These are phyloP conservation scores for Xylariaceae sp. DNA, from an alignment of 2,329 filamentous ascomycete species.

Conservation along the genomic window DNA sequence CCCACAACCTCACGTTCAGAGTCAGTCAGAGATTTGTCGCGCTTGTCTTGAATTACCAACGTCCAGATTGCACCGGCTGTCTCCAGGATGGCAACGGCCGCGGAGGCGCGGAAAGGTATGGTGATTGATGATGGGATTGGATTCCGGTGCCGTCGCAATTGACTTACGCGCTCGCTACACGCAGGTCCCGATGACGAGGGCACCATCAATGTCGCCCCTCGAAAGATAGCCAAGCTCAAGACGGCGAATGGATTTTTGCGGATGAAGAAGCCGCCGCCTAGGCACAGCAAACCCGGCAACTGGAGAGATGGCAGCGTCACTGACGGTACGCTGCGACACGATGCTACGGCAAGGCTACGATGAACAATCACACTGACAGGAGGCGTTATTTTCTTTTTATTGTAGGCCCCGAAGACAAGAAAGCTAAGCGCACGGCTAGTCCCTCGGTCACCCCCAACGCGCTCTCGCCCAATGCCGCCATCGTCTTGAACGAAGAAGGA, in stretches of 20 bases:
- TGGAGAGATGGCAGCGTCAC: conserved; percentile 64
- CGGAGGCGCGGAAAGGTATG: conserved; percentile 28
- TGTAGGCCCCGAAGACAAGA: conserved; percentile 46
- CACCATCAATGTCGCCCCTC: conserved; percentile 59
- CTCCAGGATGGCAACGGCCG: conserved; percentile 25
- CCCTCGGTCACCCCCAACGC: conserved; percentile 38
- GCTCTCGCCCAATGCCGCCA: conserved; percentile 48
- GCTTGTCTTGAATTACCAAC: no score
- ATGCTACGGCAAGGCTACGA: not conserved
- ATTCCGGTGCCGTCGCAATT: conserved; percentile 1
- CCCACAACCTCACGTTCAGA: not conserved
- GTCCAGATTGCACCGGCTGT: no score
- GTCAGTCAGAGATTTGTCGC: not conserved
- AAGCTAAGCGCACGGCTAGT: conserved; percentile 40
- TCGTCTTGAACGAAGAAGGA: conserved; percentile 67
- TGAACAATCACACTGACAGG: not conserved
- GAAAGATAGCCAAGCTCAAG: conserved; percentile 44
- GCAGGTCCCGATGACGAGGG: conserved; percentile 47
- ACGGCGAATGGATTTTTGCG: conserved; percentile 48
- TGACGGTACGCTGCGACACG: conserved; percentile 46
- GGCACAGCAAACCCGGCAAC: conserved; percentile 61
- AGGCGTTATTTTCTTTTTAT: not conserved
- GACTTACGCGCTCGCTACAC: conserved; percentile 14
- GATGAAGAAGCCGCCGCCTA: conserved; percentile 58
- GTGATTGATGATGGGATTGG: not conserved